Base-by-base conservation (phyloP, 192 early-diverging fungal species). In the Coemansia sp. region DNA sequence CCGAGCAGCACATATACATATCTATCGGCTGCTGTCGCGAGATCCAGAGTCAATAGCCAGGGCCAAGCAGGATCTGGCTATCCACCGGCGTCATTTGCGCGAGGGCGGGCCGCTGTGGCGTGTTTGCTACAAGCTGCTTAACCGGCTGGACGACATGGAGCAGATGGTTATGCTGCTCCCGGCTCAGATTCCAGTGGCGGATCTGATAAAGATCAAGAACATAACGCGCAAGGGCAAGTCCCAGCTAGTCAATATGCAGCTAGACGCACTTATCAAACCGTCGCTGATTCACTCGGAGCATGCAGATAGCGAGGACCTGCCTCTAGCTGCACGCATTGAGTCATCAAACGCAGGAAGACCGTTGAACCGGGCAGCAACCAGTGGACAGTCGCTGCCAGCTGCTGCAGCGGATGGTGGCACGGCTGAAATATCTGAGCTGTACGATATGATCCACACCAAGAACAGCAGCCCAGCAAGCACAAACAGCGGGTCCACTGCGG, bases 121-220 rank as follows among this genome's bases (percentile, higher is more conserved):
- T 21, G 63, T 77, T 36, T 77, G 74, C 60, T 60, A 71, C 64
- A 77, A 77, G 58, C 69, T 77, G 47, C 63, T 77, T 8, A 71
- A 60, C 58, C 55, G 69, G 3, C 40, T 77, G 43, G 74, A 77
- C 56, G 74, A 77, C 41, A 77, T 77, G 74, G 74, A 77, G 74
- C 74, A 77, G 54, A 77, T 77, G 74, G 69, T 77, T 10, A 67
- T 70, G 69, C 56, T 77, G 56, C 59, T 77, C 10, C 74, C 74
- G 7, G 69, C 67, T 30, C 74, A 77, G 60, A 71, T 77, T 14
- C 74, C 74, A 0, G 57, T 77, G 28, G 63, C 68, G 0, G 74
- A 77, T 36, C 55, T 77, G 43, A 54, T 77, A 32, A 60, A 60
- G 21, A 51, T 77, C 39, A 70, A 71, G 56, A 53, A 66, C 52